A percentile compares a stretch with the other conserved stretches of the same genome.
Evolutionary conservation across 495 filamentous ascomycete species (phyloP).

Genomic region (Tuber melanosporum): DNA sequence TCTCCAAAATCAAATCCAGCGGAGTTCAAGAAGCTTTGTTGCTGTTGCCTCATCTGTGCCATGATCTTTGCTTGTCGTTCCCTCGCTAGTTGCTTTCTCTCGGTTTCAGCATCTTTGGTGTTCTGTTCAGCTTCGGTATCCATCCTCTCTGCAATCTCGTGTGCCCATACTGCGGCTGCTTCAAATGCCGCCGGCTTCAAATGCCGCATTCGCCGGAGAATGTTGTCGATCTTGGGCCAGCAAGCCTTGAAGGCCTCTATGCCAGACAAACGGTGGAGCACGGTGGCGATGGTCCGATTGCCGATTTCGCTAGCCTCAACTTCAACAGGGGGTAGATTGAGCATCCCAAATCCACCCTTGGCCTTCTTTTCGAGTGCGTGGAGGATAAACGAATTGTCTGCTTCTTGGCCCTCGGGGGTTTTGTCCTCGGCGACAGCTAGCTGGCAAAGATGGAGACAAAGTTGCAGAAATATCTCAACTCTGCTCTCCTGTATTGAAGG

Average conservation of each 20-base stretch:
- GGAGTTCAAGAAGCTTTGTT: slow-evolving; percentile 83
- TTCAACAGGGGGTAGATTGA: slow-evolving; percentile 9
- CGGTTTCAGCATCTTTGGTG: slow-evolving; percentile 55
- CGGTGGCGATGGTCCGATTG: slow-evolving; percentile 59
- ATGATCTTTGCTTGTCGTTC: slow-evolving; percentile 87
- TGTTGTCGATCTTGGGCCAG: slow-evolving; percentile 73
- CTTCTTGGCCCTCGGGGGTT: slow-evolving; percentile 51
- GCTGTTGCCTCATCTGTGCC: slow-evolving; percentile 95
- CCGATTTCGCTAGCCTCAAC: slow-evolving; percentile 13
- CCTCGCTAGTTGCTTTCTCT: slow-evolving; percentile 79
- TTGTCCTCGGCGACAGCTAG: slow-evolving; percentile 77
- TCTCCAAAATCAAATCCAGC: slow-evolving; percentile 54
- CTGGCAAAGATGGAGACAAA: slow-evolving; percentile 78
- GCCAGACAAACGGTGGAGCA: slow-evolving; percentile 66
- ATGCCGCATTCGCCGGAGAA: slow-evolving; percentile 81
- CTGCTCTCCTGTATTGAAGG: slow-evolving; percentile 70
- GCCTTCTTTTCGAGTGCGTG: slow-evolving; percentile 36
- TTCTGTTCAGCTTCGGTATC: slow-evolving; percentile 44
- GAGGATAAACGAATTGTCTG: slow-evolving; percentile 37
- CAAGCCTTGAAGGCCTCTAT: slow-evolving; percentile 70
- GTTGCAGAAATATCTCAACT: slow-evolving; percentile 84
- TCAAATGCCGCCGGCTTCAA: slow-evolving; percentile 66
- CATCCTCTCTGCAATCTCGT: slow-evolving; percentile 36
- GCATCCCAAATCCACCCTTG: slow-evolving; percentile 14
- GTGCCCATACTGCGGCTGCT: slow-evolving; percentile 48